Conservation (phyloP, 2,329 filamentous ascomycete species). For the Penicillium brevicompactum region DNA sequence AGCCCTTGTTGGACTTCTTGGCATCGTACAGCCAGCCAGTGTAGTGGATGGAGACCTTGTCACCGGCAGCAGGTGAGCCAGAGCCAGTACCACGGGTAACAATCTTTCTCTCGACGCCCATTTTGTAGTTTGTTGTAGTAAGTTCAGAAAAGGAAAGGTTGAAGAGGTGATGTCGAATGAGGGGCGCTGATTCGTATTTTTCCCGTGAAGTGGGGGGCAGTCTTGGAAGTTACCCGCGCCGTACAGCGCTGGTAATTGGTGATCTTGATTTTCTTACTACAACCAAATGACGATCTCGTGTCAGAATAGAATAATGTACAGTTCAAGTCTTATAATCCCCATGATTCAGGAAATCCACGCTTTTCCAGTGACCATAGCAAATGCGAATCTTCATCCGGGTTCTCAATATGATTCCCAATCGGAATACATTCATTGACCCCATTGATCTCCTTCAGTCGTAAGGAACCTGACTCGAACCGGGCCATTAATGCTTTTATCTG, state of each 20-base stretch:
- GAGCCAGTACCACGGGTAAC: slow-evolving; percentile 57
- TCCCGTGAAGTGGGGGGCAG: slow-evolving; percentile 12
- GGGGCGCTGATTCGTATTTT: slow-evolving; percentile 18
- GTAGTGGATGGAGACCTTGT: slow-evolving; percentile 85
- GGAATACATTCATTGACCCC: background rate
- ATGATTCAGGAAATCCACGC: background rate
- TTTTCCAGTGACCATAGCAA: background rate
- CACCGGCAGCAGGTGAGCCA: slow-evolving; percentile 62
- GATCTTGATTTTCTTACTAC: background rate
- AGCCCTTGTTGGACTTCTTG: slow-evolving; percentile 60
- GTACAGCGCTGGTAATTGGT: background rate
- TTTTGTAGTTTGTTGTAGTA: slow-evolving; percentile 5
- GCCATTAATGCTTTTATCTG: background rate
- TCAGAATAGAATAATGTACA: background rate
- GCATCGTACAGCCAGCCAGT: slow-evolving; percentile 80
- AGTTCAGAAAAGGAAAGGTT: background rate
- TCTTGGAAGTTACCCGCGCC: background rate
- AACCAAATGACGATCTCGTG: too few relatives aligned
- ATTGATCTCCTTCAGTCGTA: background rate
- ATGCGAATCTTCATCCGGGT: background rate
- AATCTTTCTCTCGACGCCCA: slow-evolving; percentile 27
- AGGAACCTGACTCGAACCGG: background rate
- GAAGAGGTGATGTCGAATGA: slow-evolving; percentile 10
- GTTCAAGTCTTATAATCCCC: background rate
- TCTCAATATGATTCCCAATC: background rate